Conservation (phyloP, 1,284 basidiomycete genomes). For the Termitomyces sp. region DNA sequence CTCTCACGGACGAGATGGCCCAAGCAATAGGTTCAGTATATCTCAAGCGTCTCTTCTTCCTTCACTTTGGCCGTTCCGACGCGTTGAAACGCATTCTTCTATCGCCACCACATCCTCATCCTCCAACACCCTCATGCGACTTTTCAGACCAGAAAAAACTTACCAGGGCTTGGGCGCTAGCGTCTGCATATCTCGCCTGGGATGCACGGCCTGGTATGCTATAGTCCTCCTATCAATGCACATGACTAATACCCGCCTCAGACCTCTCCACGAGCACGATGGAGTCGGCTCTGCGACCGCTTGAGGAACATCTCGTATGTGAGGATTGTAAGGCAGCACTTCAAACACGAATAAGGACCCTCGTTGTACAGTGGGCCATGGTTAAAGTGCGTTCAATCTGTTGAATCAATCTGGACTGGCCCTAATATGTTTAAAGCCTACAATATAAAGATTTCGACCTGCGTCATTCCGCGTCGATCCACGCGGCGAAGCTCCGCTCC, state of each 20-base stretch:
- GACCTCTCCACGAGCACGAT: slow-evolving; percentile 56
- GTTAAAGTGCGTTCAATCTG: slow-evolving; percentile 51
- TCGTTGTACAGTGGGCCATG: slow-evolving; percentile 71
- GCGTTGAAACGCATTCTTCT: slow-evolving; percentile 48
- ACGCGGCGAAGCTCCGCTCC: too few species aligned
- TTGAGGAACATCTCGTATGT: slow-evolving; percentile 54
- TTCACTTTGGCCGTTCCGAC: slow-evolving; percentile 47
- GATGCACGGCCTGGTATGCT: slow-evolving; percentile 57
- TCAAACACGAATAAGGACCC: slow-evolving; percentile 58
- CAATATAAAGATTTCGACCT: slow-evolving; percentile 11
- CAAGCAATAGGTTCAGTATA: slow-evolving; percentile 54
- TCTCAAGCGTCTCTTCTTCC: slow-evolving; percentile 56
- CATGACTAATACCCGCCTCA: slow-evolving; percentile 21
- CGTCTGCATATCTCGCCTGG: slow-evolving; percentile 65
- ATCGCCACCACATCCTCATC: slow-evolving; percentile 57
- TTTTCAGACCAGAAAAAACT: slow-evolving; percentile 59
- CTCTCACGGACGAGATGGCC: slow-evolving; percentile 56
- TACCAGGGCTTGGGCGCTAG: slow-evolving; percentile 61
- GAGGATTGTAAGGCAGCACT: slow-evolving; percentile 57
- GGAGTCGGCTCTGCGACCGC: slow-evolving; percentile 54
- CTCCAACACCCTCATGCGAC: slow-evolving; percentile 51
- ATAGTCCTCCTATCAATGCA: background rate
- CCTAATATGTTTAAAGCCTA: slow-evolving; percentile 11
- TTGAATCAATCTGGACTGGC: background rate
- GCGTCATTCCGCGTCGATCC: background rate